These are phyloP conservation scores for Phaffomyces thermotolerans DNA, from an alignment of 805 yeast species.

Conservation along the genomic window DNA sequence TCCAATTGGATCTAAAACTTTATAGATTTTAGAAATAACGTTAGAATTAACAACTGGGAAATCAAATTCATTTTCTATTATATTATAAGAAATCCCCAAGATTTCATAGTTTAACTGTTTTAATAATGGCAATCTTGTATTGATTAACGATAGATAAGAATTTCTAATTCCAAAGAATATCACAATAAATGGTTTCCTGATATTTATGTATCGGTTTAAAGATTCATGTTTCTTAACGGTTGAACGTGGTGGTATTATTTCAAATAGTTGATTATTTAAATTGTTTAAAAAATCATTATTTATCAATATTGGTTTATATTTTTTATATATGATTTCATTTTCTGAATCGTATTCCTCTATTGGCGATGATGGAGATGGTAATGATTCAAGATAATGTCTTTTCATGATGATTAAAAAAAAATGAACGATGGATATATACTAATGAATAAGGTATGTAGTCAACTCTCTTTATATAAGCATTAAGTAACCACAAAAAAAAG, in stretches of 20 bases:
- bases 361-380: conserved; percentile 15
- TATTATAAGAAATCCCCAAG: conserved; percentile 17
- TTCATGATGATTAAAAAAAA: conserved; percentile 6
- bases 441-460: too few species aligned
- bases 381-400: conserved; percentile 1
- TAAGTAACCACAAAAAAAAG: neutral
- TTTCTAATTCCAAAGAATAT: conserved; percentile 21
- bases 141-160: conserved; percentile 11
- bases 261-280: too few species aligned
- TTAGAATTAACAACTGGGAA: conserved; percentile 18
- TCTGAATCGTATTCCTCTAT: conserved; percentile 5
- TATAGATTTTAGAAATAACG: conserved; percentile 10
- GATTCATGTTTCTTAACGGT: too few species aligned
- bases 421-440: too few species aligned
- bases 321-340: neutral
- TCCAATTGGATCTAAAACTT: conserved; percentile 23
- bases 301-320: too few species aligned
- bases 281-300: too few species aligned
- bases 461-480: neutral
- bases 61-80: conserved; percentile 6
- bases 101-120: conserved; percentile 5
- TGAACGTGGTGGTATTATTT: too few species aligned
- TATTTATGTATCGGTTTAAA: conserved; percentile 2
- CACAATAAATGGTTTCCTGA: conserved; percentile 11
- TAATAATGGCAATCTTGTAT: neutral